A percentile compares a stretch with the other conserved stretches of the same genome.
These are phyloP conservation scores for Botryotinia convoluta DNA, from an alignment of 2,329 filamentous ascomycete genomes.

Conservation along the genomic window DNA sequence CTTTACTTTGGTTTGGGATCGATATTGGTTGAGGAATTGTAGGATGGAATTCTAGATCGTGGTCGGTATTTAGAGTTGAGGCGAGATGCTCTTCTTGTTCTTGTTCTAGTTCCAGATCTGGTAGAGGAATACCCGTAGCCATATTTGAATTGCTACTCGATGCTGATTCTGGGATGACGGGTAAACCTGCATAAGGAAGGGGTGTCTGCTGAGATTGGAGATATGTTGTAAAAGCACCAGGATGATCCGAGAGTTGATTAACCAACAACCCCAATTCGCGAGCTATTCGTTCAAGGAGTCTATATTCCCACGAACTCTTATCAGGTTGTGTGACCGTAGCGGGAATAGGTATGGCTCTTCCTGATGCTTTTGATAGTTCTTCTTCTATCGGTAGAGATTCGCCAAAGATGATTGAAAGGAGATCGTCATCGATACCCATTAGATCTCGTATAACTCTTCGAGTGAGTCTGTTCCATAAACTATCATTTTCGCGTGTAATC, in stretches of 20 bases:
- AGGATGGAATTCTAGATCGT: conserved; percentile 28
- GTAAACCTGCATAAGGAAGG: conserved; percentile 75
- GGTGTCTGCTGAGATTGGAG: conserved; percentile 60
- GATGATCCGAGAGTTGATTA: conserved; percentile 79
- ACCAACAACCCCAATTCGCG: conserved; percentile 82
- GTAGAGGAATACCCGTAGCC: neutral
- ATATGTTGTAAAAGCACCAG: conserved; percentile 86
- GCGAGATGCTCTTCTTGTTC: conserved; percentile 31
- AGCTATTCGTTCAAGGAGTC: conserved; percentile 79
- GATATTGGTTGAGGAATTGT: conserved; percentile 27
- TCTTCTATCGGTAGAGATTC: conserved; percentile 62
- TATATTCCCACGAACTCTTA: conserved; percentile 66
- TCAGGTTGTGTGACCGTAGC: conserved; percentile 27
- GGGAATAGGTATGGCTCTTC: conserved; percentile 20
- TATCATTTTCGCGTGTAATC: conserved; percentile 54
- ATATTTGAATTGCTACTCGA: neutral
- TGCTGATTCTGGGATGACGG: conserved; percentile 56
- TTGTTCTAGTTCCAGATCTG: neutral
- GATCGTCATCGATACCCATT: conserved; percentile 83
- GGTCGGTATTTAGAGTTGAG: conserved; percentile 20
- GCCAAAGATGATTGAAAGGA: conserved; percentile 83
- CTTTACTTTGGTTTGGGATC: conserved; percentile 24
- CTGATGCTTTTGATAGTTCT: conserved; percentile 35
- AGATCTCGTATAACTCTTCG: conserved; percentile 83
- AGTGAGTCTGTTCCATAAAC: conserved; percentile 78